These are phyloP conservation scores for Allantophomopsis lycopodina DNA, from an alignment of 2,329 filamentous ascomycete genomes.

Conservation along the genomic window DNA sequence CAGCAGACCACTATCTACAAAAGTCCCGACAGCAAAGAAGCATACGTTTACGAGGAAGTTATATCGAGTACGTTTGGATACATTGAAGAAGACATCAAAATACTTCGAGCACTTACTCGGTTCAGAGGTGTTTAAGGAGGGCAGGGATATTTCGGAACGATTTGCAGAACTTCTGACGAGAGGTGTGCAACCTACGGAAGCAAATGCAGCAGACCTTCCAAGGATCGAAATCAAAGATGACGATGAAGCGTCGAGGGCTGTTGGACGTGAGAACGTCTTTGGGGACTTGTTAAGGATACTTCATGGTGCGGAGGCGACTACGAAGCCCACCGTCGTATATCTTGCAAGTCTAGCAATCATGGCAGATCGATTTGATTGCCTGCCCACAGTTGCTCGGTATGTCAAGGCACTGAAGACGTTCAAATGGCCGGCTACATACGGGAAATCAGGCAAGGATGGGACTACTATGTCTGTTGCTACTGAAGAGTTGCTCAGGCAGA, in stretches of 20 bases:
- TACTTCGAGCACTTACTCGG: conserved; percentile 59
- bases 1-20: conserved; percentile 1
- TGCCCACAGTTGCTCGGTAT: conserved; percentile 37
- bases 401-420: conserved; percentile 32
- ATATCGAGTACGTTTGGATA: conserved; percentile 46
- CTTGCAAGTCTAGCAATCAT: conserved; percentile 55
- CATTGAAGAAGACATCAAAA: conserved; percentile 45
- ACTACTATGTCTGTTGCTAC: conserved; percentile 25
- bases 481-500: conserved; percentile 57
- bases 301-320: conserved; percentile 36
- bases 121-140: conserved; percentile 49
- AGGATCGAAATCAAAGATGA: conserved; percentile 51
- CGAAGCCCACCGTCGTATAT: conserved; percentile 39
- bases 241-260: conserved; percentile 49
- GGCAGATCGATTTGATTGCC: conserved; percentile 61
- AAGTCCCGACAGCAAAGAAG: conserved; percentile 9
- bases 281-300: conserved; percentile 54
- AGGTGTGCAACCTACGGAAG: conserved; percentile 32
- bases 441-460: conserved; percentile 18
- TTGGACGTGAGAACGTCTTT: conserved; percentile 46
- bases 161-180: conserved; percentile 32
- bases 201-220: conserved; percentile 40
- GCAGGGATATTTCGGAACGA: conserved; percentile 34
- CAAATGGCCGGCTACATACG: conserved; percentile 36
- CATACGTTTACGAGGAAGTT: conserved; percentile 10